Evolutionary conservation across 192 early-diverging fungal species (phyloP), one percentile per base, ranked within the genome.

Genomic region (Linnemannia zychae): DNA sequence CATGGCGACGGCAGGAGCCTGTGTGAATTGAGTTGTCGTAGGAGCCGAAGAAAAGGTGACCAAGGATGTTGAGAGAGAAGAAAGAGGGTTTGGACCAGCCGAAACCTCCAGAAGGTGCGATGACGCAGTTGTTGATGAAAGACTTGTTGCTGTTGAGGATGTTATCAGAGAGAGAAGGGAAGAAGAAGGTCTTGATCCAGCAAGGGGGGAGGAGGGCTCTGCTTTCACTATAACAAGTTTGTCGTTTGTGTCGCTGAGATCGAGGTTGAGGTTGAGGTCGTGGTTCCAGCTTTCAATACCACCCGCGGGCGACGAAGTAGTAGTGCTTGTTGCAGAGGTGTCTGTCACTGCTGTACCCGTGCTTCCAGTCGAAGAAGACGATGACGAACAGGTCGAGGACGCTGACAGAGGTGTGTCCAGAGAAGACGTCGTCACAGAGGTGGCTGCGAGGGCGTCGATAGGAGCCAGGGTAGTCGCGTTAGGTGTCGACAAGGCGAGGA

Each of bases 191-290:
- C n/a, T 16, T 47, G 74, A 67, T 20, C 31, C 4, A 36, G 18
- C 40, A 48, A 67, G 78, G 7, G 81, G 76, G 0, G 81, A 78
- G 47, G 78, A 66, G 4, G 81, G 81, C 65, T 83, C 81, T 36
- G 24, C 38, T 63, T 83, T 83, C 18, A 83, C 63, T 44, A 69
- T 46, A 22, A 63, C 3, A 24, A 22, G 52, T 57, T 49, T 53
- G 52, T n/a, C n/a, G 52, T 53, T 17, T 17, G 20, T 44, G 28
- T 24, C 20, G 52, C 24, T n/a, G 36, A 53, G 67, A 37, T 63
- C 52, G 11, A 83, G 49, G 37, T 74, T 66, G n/a, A n/a, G n/a
- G n/a, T n/a, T n/a, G 40, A 44, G 3, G 40, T 44, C 40, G 3
- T 44, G 3, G 40, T 78, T 68, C 82, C 76, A 79, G 9, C 24